Conservation (phyloP, 1,284 basidiomycete genomes). For the Gomphus sp. region DNA sequence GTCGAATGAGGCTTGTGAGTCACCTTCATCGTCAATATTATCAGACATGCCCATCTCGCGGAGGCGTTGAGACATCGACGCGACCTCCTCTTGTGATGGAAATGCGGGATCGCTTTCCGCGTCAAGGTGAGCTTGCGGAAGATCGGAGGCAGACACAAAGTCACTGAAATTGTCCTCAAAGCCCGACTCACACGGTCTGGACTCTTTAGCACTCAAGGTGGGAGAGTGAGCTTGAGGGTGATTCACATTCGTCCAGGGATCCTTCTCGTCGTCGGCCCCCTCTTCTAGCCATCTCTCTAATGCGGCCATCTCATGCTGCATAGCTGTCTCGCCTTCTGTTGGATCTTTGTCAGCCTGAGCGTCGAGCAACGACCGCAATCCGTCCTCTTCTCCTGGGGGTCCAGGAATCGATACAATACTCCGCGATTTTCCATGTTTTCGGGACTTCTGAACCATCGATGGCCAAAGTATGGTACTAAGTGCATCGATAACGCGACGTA, state of each 20-base stretch:
- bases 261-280: conserved; percentile 20
- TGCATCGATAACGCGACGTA: conserved; percentile 64
- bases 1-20: conserved; percentile 47
- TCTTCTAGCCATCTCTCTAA: conserved; percentile 55
- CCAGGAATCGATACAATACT: conserved; percentile 24
- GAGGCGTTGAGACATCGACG: conserved; percentile 41
- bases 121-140: neutral
- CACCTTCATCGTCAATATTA: conserved; percentile 21
- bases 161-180: conserved; percentile 77
- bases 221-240: conserved; percentile 20
- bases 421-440: conserved; percentile 19
- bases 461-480: conserved; percentile 83
- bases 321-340: neutral
- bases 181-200: conserved; percentile 21
- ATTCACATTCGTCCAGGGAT: conserved; percentile 11
- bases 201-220: conserved; percentile 17
- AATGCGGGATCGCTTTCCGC: conserved; percentile 30
- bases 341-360: conserved; percentile 10
- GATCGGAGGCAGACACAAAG: conserved; percentile 43
- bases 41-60: conserved; percentile 30
- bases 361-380: conserved; percentile 25
- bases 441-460: conserved; percentile 40
- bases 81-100: conserved; percentile 43
- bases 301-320: conserved; percentile 45
- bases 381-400: conserved; percentile 27